These are phyloP conservation scores for Thelonectria olida DNA, from an alignment of 2,329 filamentous ascomycete species.

Conservation along the genomic window DNA sequence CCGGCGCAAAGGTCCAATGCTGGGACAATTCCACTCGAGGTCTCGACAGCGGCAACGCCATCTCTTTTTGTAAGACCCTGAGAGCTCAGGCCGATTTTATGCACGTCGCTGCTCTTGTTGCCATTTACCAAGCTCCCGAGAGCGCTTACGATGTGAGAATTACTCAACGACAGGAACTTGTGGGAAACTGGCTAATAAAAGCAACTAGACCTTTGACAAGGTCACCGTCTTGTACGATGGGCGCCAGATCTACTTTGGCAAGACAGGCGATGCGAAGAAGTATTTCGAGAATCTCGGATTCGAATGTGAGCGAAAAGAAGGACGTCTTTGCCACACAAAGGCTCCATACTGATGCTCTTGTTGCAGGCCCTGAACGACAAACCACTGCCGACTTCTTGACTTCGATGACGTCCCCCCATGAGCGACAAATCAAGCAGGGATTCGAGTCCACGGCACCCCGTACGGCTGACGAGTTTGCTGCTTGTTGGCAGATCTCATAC, in stretches of 20 bases:
- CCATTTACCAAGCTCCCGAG: conserved; percentile 33
- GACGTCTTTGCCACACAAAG: not conserved
- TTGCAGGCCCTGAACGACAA: conserved; percentile 57
- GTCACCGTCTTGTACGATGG: conserved; percentile 73
- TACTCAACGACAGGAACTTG: not conserved
- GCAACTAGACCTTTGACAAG: conserved; percentile 64
- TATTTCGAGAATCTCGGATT: conserved; percentile 71
- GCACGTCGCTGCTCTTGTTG: conserved; percentile 24
- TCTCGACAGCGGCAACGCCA: conserved; percentile 28
- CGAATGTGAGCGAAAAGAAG: conserved; percentile 48
- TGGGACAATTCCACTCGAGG: conserved; percentile 32
- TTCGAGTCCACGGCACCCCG: conserved; percentile 36
- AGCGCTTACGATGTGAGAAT: conserved; percentile 25
- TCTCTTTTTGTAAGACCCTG: conserved; percentile 21
- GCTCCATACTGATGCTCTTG: not conserved
- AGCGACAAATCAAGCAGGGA: conserved; percentile 43
- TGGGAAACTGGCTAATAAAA: not conserved
- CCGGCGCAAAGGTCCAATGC: conserved; percentile 29
- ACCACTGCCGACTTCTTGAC: conserved; percentile 73
- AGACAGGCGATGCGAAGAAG: conserved; percentile 60
- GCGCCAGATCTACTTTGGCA: conserved; percentile 71
- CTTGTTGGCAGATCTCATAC: conserved; percentile 40
- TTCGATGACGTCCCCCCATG: conserved; percentile 52
- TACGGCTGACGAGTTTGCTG: conserved; percentile 48
- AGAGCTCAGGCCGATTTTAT: conserved; percentile 28